These are phyloP conservation scores for Gossypium mustelinum DNA, from an alignment of 345 rosid species.

Conservation along the genomic window DNA sequence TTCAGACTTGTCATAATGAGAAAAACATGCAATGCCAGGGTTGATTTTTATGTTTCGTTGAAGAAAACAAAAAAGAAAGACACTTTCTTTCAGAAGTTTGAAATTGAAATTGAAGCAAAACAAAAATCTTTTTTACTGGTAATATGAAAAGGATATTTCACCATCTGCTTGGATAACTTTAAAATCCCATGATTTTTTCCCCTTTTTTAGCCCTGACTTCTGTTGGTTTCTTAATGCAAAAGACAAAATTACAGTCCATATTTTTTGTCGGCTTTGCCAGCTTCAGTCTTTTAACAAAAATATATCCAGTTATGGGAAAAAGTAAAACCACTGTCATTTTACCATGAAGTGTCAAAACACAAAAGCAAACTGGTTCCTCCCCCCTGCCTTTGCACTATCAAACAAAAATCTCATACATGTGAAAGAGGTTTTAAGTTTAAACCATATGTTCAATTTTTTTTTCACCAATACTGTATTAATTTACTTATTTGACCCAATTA, in stretches of 20 bases:
- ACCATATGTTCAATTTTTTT: not conserved
- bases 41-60: not conserved
- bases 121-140: not conserved
- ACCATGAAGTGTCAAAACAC: not conserved
- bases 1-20: conserved; percentile 10
- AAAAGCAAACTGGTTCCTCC: not conserved
- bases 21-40: not conserved
- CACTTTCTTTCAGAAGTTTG: not conserved
- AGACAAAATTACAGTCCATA: conserved; percentile 16
- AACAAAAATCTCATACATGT: not conserved
- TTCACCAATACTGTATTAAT: too few species aligned
- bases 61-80: too few species aligned
- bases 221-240: not conserved
- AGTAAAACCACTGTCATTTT: not conserved
- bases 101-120: not conserved
- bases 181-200: not conserved
- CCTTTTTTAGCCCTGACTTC: not conserved
- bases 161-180: not conserved
- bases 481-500: too few species aligned
- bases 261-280: not conserved
- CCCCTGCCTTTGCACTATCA: not conserved
- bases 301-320: not conserved
- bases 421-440: not conserved
- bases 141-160: not conserved
- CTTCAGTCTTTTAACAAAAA: not conserved